A percentile compares a stretch with the other conserved stretches of the same genome.
phyloP scores from a whole-genome alignment of 208 protist genomes.

The Leishmania tarentolae region DNA sequence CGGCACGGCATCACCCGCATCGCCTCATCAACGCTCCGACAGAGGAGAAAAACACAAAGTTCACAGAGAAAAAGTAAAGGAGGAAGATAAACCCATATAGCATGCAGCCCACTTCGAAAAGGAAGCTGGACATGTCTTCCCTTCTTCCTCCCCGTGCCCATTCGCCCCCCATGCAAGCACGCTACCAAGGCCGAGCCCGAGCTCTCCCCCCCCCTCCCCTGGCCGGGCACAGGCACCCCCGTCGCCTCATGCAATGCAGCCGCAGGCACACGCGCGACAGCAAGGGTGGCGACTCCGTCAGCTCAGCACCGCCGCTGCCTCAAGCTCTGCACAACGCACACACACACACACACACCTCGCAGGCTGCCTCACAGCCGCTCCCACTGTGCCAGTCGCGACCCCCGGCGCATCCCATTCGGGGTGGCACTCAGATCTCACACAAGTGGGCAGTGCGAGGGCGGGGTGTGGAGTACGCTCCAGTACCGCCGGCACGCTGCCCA shows the following conservation, averaged over 20 bases:
- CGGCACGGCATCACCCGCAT: background rate
- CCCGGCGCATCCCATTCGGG: no score
- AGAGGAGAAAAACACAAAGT: slow-evolving; percentile 4
- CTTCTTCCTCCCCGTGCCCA: background rate
- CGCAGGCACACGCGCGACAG: background rate
- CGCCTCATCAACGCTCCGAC: background rate
- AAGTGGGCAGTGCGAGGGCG: no score
- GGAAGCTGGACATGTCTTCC: background rate
- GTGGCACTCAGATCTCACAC: no score
- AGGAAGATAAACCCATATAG: background rate
- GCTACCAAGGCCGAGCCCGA: background rate
- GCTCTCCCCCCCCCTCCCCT: no score
- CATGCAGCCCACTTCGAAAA: background rate
- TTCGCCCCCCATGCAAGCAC: no score
- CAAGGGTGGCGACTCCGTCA: background rate
- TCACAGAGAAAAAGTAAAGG: background rate
- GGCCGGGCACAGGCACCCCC: background rate
- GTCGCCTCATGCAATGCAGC: background rate
- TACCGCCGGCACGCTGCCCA: no score
- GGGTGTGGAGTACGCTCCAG: no score
- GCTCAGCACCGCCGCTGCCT: background rate
- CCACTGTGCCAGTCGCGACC: no score
- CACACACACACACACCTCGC: no score
- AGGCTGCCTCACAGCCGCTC: background rate
- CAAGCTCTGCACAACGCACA: background rate